phyloP scores from a whole-genome alignment of 805 yeast species.

The Candida krabiensis region DNA sequence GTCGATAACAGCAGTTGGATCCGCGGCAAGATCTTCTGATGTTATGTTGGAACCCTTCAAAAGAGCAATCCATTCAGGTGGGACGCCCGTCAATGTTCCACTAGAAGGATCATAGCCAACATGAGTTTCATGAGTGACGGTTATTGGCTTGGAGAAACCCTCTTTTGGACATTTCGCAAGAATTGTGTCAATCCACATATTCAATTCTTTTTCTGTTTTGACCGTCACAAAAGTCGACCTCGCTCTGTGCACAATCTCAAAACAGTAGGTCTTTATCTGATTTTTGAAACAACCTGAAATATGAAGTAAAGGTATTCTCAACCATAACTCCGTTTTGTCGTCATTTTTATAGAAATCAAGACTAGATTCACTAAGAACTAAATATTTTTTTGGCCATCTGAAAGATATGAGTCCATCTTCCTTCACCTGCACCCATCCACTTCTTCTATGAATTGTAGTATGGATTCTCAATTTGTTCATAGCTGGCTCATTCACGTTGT shows the following conservation, averaged over 20 bases:
- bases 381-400: conserved; percentile 87
- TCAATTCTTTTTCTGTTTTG: conserved; percentile 75
- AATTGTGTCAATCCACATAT: conserved; percentile 90
- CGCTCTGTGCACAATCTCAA: conserved; percentile 69
- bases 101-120: conserved; percentile 82
- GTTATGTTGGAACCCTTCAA: conserved; percentile 60
- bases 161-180: conserved; percentile 67
- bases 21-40: conserved; percentile 60
- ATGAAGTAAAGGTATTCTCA: conserved; percentile 56
- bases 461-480: conserved; percentile 27
- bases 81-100: conserved; percentile 51
- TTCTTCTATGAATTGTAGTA: conserved; percentile 37
- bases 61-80: conserved; percentile 57
- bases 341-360: conserved; percentile 77
- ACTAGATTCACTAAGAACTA: conserved; percentile 74
- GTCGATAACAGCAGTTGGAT: conserved; percentile 64
- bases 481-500: conserved; percentile 6
- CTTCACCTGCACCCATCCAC: conserved; percentile 90
- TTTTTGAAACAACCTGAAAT: conserved; percentile 65
- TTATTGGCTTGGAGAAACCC: conserved; percentile 85
- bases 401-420: conserved; percentile 90
- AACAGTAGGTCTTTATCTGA: conserved; percentile 73
- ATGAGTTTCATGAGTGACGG: conserved; percentile 91
- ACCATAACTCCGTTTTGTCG: conserved; percentile 45
- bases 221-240: conserved; percentile 74